phyloP scores from a whole-genome alignment of 2,329 filamentous ascomycete species.

The Clarireedia hainanense region DNA sequence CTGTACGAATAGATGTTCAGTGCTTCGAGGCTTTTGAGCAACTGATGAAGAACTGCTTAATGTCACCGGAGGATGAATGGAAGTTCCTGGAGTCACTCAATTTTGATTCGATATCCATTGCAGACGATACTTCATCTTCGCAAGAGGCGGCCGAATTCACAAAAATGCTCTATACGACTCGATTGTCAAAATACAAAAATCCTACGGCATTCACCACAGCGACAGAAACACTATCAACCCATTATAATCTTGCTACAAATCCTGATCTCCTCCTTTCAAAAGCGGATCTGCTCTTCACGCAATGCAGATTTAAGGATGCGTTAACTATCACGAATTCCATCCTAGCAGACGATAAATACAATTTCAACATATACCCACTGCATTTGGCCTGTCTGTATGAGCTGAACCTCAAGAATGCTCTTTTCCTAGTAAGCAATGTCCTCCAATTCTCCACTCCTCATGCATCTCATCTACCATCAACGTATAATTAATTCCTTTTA shows the following conservation, averaged over 20 bases:
- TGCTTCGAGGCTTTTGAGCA: conserved; percentile 98
- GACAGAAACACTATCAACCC: conserved; percentile 83
- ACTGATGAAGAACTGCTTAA: conserved; percentile 90
- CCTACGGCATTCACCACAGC: conserved; percentile 75
- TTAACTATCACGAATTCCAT: conserved; percentile 77
- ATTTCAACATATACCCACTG: conserved; percentile 80
- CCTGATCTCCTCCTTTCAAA: conserved; percentile 84
- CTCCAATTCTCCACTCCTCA: background rate
- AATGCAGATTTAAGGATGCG: conserved; percentile 87
- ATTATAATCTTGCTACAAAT: conserved; percentile 82
- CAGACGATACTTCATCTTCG: conserved; percentile 56
- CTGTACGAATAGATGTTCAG: conserved; percentile 91
- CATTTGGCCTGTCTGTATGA: conserved; percentile 90
- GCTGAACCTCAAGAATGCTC: conserved; percentile 73
- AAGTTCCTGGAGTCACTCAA: conserved; percentile 66
- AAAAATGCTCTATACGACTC: conserved; percentile 91
- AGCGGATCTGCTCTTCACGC: conserved; percentile 86
- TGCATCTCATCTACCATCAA: background rate
- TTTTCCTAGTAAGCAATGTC: conserved; percentile 54
- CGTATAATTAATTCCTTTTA: no score
- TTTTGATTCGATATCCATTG: conserved; percentile 72
- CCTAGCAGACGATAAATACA: conserved; percentile 76
- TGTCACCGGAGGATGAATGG: conserved; percentile 69
- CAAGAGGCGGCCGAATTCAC: conserved; percentile 92
- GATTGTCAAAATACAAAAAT: conserved; percentile 90